phyloP scores from a whole-genome alignment of 805 yeast species.

The Candida sanyiensis region DNA sequence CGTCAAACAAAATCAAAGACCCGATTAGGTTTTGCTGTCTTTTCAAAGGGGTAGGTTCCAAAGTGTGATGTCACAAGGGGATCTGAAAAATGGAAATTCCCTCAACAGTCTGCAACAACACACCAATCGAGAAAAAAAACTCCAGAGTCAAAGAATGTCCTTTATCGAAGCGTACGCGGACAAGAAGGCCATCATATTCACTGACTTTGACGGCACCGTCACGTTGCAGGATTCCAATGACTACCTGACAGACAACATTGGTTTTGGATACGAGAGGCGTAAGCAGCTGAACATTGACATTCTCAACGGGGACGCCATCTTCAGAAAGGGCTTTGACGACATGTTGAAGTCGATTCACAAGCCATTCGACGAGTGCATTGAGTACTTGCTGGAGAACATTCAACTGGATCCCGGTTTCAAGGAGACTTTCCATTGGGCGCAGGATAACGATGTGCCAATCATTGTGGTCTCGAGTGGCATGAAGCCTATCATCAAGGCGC shows the following conservation, averaged over 20 bases:
- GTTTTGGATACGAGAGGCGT: conserved; percentile 73
- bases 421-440: conserved; percentile 75
- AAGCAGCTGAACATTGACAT: conserved; percentile 64
- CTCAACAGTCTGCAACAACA: too few species aligned
- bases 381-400: conserved; percentile 56
- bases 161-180: conserved; percentile 22
- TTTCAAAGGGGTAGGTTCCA: too few species aligned
- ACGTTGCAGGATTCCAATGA: conserved; percentile 95
- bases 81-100: too few species aligned
- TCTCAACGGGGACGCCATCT: conserved; percentile 57
- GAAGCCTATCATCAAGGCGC: conserved; percentile 82
- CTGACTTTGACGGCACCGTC: conserved; percentile 98
- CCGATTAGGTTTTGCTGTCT: too few species aligned
- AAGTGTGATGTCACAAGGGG: too few species aligned
- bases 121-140: too few species aligned
- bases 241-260: conserved; percentile 79
- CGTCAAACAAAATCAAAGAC: too few species aligned
- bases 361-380: conserved; percentile 80
- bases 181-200: conserved; percentile 74
- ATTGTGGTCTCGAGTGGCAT: conserved; percentile 90
- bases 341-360: conserved; percentile 78
- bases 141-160: too few species aligned
- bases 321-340: conserved; percentile 75
- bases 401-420: conserved; percentile 88
- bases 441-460: conserved; percentile 65